phyloP scores from a whole-genome alignment of 768 basidiomycete genomes.

The Neoboletus magnificus region DNA sequence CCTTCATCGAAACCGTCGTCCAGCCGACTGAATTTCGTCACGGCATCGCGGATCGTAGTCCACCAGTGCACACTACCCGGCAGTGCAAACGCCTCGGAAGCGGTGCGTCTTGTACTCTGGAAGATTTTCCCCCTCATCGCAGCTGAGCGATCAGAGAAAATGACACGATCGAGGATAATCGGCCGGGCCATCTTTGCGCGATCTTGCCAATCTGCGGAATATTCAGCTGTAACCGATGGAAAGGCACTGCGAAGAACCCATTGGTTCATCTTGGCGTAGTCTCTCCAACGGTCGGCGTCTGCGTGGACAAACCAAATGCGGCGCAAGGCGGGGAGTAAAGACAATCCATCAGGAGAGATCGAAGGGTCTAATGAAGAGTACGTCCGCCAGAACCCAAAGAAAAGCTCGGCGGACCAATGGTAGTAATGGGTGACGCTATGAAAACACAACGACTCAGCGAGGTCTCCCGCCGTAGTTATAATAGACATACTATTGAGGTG shows the following conservation, averaged over 20 bases:
- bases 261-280: slow-evolving; percentile 90
- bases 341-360: slow-evolving; percentile 64
- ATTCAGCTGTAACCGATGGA: slow-evolving; percentile 79
- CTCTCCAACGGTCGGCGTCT: slow-evolving; percentile 79
- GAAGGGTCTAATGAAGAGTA: slow-evolving; percentile 77
- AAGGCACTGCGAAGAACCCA: slow-evolving; percentile 78
- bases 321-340: slow-evolving; percentile 67
- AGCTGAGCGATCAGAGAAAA: slow-evolving; percentile 84
- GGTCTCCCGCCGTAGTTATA: neutral
- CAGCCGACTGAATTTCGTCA: slow-evolving; percentile 68
- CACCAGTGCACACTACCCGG: slow-evolving; percentile 84
- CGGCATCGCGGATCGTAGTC: slow-evolving; percentile 69
- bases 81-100: slow-evolving; percentile 69
- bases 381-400: slow-evolving; percentile 90
- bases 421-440: slow-evolving; percentile 86
- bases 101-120: slow-evolving; percentile 68
- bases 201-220: slow-evolving; percentile 79
- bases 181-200: slow-evolving; percentile 64
- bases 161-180: slow-evolving; percentile 82
- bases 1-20: slow-evolving; percentile 42
- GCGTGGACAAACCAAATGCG: slow-evolving; percentile 76
- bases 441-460: neutral
- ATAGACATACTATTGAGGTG: slow-evolving; percentile 72
- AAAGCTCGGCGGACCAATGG: slow-evolving; percentile 89
- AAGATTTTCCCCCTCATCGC: slow-evolving; percentile 71